Evolutionary conservation across 169 alveolate genomes (phyloP).

Genomic region (Babesia bigemina): DNA sequence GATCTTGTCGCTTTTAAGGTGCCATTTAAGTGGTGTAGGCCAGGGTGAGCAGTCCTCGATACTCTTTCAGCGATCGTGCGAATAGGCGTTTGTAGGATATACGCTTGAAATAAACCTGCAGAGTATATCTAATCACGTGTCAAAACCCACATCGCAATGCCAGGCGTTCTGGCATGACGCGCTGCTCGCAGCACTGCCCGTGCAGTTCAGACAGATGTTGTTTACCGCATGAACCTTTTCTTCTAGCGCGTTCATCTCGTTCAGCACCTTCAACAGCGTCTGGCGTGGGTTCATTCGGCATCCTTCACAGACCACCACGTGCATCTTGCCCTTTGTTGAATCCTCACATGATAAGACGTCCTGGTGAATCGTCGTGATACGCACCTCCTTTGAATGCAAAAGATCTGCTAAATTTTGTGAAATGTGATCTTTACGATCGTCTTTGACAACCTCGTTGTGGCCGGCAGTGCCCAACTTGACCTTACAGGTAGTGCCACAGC

Average conservation of each 20-base stretch:
- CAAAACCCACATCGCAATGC: constrained; percentile 61
- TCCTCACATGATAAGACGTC: not conserved
- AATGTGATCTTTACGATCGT: not conserved
- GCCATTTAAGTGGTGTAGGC: constrained; percentile 1
- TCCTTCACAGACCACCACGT: not conserved
- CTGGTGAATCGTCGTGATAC: not conserved
- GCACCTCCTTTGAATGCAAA: not conserved
- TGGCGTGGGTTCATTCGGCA: not conserved
- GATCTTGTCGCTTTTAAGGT: too few relatives aligned
- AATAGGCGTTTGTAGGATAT: constrained; percentile 43
- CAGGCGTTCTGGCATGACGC: constrained; percentile 69
- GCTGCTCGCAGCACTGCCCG: constrained; percentile 61
- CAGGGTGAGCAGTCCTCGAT: constrained; percentile 17
- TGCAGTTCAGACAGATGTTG: constrained; percentile 61
- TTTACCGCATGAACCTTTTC: constrained; percentile 36
- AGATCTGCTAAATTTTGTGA: too few relatives aligned
- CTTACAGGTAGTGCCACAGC: not conserved
- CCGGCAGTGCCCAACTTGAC: not conserved
- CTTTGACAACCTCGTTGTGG: not conserved
- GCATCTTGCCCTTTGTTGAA: not conserved
- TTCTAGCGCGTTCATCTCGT: constrained; percentile 47
- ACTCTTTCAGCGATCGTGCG: constrained; percentile 22
- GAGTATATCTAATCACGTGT: not conserved
- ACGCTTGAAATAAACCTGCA: constrained; percentile 35
- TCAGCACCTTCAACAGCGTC: constrained; percentile 38